These are phyloP conservation scores for Leishmania braziliensis DNA, from an alignment of 208 protist genomes.

Conservation along the genomic window DNA sequence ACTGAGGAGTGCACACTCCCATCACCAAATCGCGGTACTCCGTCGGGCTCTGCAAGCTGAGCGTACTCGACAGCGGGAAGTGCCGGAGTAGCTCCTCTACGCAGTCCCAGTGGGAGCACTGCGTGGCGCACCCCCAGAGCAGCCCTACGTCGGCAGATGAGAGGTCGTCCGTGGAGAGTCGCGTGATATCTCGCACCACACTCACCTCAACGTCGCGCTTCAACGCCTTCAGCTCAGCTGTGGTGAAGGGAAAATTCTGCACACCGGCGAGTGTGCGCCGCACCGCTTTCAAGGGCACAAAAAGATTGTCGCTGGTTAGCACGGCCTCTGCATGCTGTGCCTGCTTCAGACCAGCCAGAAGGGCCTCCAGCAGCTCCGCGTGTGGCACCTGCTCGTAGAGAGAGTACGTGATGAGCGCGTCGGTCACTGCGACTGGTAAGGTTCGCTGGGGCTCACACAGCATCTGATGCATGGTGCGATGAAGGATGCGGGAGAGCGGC, in stretches of 20 bases:
- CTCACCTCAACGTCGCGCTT: constrained; percentile 31
- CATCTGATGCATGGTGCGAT: constrained; percentile 34
- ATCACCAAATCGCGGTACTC: constrained; percentile 46
- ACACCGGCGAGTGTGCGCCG: constrained; percentile 40
- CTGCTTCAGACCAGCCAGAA: not conserved
- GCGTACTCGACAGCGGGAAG: constrained; percentile 43
- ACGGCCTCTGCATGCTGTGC: constrained; percentile 7
- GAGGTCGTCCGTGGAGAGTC: constrained; percentile 28
- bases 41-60: constrained; percentile 30
- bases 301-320: constrained; percentile 7
- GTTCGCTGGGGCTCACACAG: constrained; percentile 8
- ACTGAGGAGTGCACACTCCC: constrained; percentile 27
- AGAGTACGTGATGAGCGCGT: constrained; percentile 46
- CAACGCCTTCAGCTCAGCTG: not conserved
- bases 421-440: constrained; percentile 20
- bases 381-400: constrained; percentile 67
- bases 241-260: constrained; percentile 46
- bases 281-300: constrained; percentile 17
- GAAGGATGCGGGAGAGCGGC: constrained; percentile 48
- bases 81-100: constrained; percentile 38
- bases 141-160: constrained; percentile 21
- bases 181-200: constrained; percentile 31
- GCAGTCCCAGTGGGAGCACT: constrained; percentile 36
- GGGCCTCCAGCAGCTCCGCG: constrained; percentile 34
- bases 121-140: constrained; percentile 46